These are phyloP conservation scores for Crithidia thermophila DNA, from an alignment of 208 protist genomes.

Conservation along the genomic window DNA sequence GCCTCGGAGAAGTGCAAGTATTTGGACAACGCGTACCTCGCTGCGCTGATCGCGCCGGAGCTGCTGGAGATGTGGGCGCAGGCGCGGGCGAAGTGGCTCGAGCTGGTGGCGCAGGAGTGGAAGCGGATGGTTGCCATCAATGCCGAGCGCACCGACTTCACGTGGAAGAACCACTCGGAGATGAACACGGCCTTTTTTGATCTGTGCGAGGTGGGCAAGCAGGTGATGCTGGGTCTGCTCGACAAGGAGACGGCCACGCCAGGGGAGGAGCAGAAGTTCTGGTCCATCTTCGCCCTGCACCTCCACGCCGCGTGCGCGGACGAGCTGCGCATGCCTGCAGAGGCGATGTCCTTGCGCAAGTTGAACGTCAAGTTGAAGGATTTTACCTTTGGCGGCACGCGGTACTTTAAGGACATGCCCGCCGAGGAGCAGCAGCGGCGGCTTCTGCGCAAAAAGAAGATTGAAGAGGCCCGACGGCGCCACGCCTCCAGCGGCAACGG, in stretches of 20 bases:
- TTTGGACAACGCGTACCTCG: conserved; percentile 47
- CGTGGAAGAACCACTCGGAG: conserved; percentile 82
- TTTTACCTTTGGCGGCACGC: conserved; percentile 89
- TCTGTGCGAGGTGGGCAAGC: conserved; percentile 86
- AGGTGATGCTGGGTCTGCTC: conserved; percentile 70
- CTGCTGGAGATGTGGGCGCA: conserved; percentile 70
- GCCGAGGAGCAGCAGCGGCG: conserved; percentile 67
- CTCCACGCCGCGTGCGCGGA: conserved; percentile 45
- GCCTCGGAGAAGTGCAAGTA: conserved; percentile 49
- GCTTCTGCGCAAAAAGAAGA: conserved; percentile 46
- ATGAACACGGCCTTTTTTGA: conserved; percentile 91
- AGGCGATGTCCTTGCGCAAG: conserved; percentile 81
- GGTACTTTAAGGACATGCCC: conserved; percentile 92
- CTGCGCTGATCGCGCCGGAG: conserved; percentile 38
- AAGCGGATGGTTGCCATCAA: conserved; percentile 35
- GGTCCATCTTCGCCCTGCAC: conserved; percentile 73
- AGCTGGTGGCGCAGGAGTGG: conserved; percentile 69
- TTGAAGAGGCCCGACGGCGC: conserved; percentile 73
- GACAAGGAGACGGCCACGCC: conserved; percentile 51
- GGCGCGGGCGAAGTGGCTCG: conserved; percentile 61
- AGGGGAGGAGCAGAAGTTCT: conserved; percentile 72
- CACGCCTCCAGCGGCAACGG: not conserved
- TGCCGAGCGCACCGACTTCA: conserved; percentile 60
- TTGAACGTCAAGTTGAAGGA: conserved; percentile 93
- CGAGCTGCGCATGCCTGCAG: conserved; percentile 65